Evolutionary conservation across 768 basidiomycete species (phyloP), one percentile per base, ranked within the genome.

Genomic region (Macrocybe gigantea): DNA sequence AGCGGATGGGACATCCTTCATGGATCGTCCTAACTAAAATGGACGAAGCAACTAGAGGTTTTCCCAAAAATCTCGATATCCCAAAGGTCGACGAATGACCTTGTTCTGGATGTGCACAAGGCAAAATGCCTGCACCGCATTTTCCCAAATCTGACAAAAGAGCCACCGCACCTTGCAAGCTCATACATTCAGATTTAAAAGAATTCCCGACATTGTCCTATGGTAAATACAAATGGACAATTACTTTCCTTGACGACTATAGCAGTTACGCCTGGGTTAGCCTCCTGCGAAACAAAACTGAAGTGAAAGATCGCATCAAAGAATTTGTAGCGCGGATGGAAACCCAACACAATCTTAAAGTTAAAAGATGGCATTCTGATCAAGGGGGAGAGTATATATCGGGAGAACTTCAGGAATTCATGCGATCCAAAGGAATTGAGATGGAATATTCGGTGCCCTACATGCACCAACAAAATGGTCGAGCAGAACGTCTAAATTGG

Each of bases 171-270:
- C 41, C 48, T 3, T 58, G 59, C 34, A 49, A 58, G 22, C 31
- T 47, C 32, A 51, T 61, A 34, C 60, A 61, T 45, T 56, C 52
- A 1, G 56, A 61, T 47, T 49, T 59, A 4, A 61, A 59, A 40
- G 35, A 44, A 5, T 56, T 56, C 33, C 51, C 55, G 1, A 44
- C 53, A 5, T 7, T 12, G 10, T 60, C 53, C 4, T 60, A 60
- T 43, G 38, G 50, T 22, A 44, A 44, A 29, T 53, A 55, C 38
- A 50, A 49, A 34, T 60, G 56, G 31, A 42, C 43, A 7, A 53
- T 58, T 33, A 15, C 35, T 0, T 56, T 60, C 38, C 5, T 58
- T 6, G 53, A 58, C 47, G 55, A 58, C 29, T 50, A 32, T 29
- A 29, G 53, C 5, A 54, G 49, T 0, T 39, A 48, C 14, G 45